Evolutionary conservation across 2,329 filamentous ascomycete species (phyloP).

Genomic region (Passalora sequoiae): DNA sequence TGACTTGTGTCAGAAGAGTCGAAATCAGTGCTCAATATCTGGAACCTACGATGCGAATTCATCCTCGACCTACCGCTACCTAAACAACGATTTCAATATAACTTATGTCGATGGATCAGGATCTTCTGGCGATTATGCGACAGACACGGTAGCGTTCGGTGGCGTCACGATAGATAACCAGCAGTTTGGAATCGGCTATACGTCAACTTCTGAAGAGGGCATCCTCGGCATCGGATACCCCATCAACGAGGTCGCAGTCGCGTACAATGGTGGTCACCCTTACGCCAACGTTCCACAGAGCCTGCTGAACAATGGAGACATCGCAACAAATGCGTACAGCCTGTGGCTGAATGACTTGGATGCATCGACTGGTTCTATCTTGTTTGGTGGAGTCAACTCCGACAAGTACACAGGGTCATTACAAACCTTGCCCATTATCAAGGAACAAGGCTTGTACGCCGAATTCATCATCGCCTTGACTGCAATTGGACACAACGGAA

Average conservation of each 20-base stretch:
- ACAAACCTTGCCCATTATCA: constrained; percentile 55
- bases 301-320: constrained; percentile 58
- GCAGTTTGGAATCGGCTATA: constrained; percentile 71
- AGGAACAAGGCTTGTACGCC: constrained; percentile 46
- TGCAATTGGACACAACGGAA: constrained; percentile 40
- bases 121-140: constrained; percentile 72
- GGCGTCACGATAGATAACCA: constrained; percentile 50
- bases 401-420: constrained; percentile 65
- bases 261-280: constrained; percentile 45
- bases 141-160: constrained; percentile 63
- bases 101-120: constrained; percentile 78
- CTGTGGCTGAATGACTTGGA: constrained; percentile 58
- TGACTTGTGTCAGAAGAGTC: constrained; percentile 47
- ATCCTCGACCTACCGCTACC: constrained; percentile 70
- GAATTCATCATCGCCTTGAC: constrained; percentile 51
- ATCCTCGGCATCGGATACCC: constrained; percentile 83
- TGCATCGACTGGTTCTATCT: constrained; percentile 62
- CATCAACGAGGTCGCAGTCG: constrained; percentile 70
- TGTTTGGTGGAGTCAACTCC: constrained; percentile 78
- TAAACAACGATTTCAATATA: constrained; percentile 78
- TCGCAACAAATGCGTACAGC: constrained; percentile 62
- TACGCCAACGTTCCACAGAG: constrained; percentile 61
- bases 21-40: constrained; percentile 52
- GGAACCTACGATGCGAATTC: constrained; percentile 65
- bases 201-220: constrained; percentile 56